Percentiles rank a stretch among this genome's conserved stretches.
phyloP scores from a whole-genome alignment of 139 green algal species.

The Chlorella sp. region DNA sequence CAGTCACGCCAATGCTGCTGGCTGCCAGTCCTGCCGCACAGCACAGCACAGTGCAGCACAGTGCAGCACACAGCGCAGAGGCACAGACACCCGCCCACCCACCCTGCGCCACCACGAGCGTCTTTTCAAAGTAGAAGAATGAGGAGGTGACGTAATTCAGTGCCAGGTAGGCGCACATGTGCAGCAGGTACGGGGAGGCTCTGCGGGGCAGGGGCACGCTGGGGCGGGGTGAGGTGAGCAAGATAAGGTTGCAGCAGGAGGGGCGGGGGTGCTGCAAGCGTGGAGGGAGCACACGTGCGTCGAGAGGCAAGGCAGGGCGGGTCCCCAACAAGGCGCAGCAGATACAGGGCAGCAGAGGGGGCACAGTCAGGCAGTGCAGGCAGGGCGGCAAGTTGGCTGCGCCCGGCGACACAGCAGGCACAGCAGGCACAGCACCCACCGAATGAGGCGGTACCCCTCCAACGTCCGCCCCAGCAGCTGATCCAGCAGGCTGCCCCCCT shows the following conservation, averaged over 20 bases:
- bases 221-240: neutral
- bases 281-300: neutral
- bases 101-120: conserved; percentile 58
- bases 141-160: conserved; percentile 60
- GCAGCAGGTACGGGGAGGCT: conserved; percentile 66
- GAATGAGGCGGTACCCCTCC: conserved; percentile 64
- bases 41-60: neutral
- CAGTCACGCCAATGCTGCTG: neutral
- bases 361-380: too few relatives aligned
- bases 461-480: conserved; percentile 24
- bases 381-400: neutral
- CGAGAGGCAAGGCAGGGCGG: neutral
- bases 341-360: neutral
- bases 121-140: conserved; percentile 85
- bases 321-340: neutral
- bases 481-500: neutral
- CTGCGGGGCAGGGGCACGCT: neutral
- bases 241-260: neutral
- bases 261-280: too few relatives aligned
- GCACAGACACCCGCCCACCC: neutral
- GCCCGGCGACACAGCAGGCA: neutral
- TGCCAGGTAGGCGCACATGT: conserved; percentile 77
- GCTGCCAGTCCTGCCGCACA: neutral
- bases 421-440: neutral
- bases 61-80: neutral